Base-by-base conservation (phyloP, 2,329 filamentous ascomycete genomes). In the Monilinia fructigena region DNA sequence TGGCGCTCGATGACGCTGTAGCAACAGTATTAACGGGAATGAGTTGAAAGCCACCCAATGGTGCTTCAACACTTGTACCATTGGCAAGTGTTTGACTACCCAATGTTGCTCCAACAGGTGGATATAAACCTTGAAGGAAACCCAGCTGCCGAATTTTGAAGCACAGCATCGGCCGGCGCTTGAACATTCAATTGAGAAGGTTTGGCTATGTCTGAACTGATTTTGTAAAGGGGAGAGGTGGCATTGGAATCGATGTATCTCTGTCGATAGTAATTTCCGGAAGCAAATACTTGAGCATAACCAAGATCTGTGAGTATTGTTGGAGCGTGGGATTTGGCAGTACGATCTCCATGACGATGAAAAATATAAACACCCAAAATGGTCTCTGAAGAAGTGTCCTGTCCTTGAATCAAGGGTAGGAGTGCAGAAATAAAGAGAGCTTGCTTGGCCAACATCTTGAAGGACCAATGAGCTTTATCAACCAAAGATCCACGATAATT, bases 81-180 rank as follows among this genome's bases (percentile, higher is more conserved):
- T 96, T 93, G 72, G 85, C 86, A 52, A 97, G 84, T 2, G 81
- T 86, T 78, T 91, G 83, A 47, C 82, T 78, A 12, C 82, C 81
- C 0, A 81, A 74, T 7, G 78, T 75, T 18, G 76, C 70, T 66
- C 86, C 86, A 1, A 88, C 86, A 0, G 93, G 92, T 12, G 93
- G 93, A 76, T 97, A 97, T 26, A 97, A 82, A 40, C 88, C 92
- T 79, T 97, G 93, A 40, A 94, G 79, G 80, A 96, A 96, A 97
- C 42, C 86, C 90, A 55, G 85, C 82, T 67, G 91, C 92, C 2
- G 92, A 94, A 78, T 86, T 90, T 76, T 93, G 89, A 40, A 97
- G 84, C 23, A 97, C 91, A 54, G 82, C 83, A 77, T 96, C 90
- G 65, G 85, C 79, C 0, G 93, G 92, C 0, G 92, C 85, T 18